These are phyloP conservation scores for Vanrija sp. DNA, from an alignment of 1,284 basidiomycete genomes.

Conservation along the genomic window DNA sequence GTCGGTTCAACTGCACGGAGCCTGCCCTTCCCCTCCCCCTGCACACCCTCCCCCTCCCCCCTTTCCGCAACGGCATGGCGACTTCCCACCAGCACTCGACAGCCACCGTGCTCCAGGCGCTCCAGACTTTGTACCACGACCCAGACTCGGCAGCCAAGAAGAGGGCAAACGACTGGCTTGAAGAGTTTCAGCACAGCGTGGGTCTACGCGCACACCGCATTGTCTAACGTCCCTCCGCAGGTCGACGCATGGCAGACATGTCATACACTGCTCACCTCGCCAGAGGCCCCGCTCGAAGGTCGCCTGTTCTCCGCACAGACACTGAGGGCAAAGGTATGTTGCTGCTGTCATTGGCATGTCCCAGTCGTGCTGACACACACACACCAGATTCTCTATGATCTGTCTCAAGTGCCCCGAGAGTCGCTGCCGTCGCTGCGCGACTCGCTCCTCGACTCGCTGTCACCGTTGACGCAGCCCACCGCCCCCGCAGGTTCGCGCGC, in stretches of 20 bases:
- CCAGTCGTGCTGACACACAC: neutral
- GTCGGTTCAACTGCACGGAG: too few relatives aligned
- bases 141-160: constrained; percentile 80
- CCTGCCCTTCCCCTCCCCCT: too few relatives aligned
- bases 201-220: constrained; percentile 47
- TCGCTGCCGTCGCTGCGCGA: constrained; percentile 78
- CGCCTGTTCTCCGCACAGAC: constrained; percentile 96
- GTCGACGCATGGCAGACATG: constrained; percentile 94
- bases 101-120: constrained; percentile 47
- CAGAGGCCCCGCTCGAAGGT: constrained; percentile 73
- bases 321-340: constrained; percentile 82
- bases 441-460: constrained; percentile 76
- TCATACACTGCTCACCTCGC: constrained; percentile 79
- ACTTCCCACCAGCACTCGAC: constrained; percentile 24
- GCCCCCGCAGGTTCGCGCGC: constrained; percentile 69
- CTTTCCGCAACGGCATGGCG: constrained; percentile 15
- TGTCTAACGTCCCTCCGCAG: constrained; percentile 51
- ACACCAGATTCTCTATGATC: constrained; percentile 86
- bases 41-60: neutral
- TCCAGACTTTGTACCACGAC: constrained; percentile 55
- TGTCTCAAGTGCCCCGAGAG: constrained; percentile 73
- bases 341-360: neutral
- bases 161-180: constrained; percentile 83
- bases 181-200: constrained; percentile 96
- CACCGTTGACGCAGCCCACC: constrained; percentile 53